Evolutionary conservation across 345 rosid genomes (phyloP).

Genomic region (Boechera retrofracta): DNA sequence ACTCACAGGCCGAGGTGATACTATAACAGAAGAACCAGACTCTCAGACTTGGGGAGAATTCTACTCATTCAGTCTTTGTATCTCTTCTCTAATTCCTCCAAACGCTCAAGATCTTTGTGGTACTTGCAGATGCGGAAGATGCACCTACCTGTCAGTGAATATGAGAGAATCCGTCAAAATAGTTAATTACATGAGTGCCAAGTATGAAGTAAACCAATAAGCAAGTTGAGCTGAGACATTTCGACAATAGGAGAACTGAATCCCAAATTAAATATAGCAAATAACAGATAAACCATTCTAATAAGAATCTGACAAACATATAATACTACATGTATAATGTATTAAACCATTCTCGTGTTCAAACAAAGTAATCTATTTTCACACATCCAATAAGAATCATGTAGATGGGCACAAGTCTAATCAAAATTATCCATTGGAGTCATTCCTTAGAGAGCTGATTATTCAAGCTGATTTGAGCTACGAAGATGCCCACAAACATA

Average conservation of each 20-base stretch:
- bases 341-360: no score
- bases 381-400: no score
- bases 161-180: conserved; percentile 18
- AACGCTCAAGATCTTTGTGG: conserved; percentile 67
- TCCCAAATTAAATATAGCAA: neutral
- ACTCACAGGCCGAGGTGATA: conserved; percentile 37
- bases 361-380: no score
- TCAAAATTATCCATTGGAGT: no score
- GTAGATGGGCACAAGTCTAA: no score
- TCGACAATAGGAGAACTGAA: neutral
- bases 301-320: no score
- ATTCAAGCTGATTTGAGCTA: conserved; percentile 26
- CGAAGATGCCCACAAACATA: neutral
- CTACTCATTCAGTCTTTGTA: conserved; percentile 60
- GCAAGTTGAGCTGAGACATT: neutral
- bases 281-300: neutral
- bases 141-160: conserved; percentile 58
- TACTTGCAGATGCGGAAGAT: conserved; percentile 78
- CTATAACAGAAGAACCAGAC: conserved; percentile 18
- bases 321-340: no score
- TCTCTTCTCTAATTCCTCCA: conserved; percentile 85
- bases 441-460: neutral
- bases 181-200: neutral
- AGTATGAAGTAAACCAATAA: conserved; percentile 1
- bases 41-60: conserved; percentile 16